These are phyloP conservation scores for Lepidium africanum DNA, from an alignment of 345 rosid species.

Conservation along the genomic window DNA sequence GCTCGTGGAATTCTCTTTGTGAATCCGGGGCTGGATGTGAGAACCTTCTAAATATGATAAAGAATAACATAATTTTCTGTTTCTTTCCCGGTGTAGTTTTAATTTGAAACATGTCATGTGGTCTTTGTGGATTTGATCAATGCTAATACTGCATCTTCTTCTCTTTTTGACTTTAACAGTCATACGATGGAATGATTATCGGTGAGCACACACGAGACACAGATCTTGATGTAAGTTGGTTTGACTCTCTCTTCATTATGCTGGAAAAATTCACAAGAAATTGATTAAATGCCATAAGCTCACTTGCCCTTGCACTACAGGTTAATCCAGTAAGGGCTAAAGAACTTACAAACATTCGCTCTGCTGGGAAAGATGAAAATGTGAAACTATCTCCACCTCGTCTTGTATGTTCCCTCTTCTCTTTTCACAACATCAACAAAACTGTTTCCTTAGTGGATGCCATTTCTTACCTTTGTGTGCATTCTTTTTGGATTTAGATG, in stretches of 20 bases:
- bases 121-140: background rate
- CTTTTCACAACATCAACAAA: background rate
- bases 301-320: constrained; percentile 33
- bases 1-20: constrained; percentile 91
- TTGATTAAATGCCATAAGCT: constrained; percentile 13
- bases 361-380: constrained; percentile 81
- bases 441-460: background rate
- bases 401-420: constrained; percentile 40
- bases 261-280: background rate
- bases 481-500: constrained; percentile 43
- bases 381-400: constrained; percentile 94
- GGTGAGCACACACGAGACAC: constrained; percentile 97
- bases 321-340: constrained; percentile 81
- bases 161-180: constrained; percentile 35
- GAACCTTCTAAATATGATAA: constrained; percentile 10
- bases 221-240: constrained; percentile 84
- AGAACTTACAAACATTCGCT: constrained; percentile 74
- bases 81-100: background rate
- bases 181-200: constrained; percentile 96
- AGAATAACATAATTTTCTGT: background rate
- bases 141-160: constrained; percentile 4
- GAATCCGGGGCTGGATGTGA: constrained; percentile 82
- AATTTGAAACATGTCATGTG: background rate
- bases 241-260: background rate
- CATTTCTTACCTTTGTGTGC: background rate